A percentile compares a stretch with the other conserved stretches of the same genome.
phyloP scores from a whole-genome alignment of 1,139 yeast species.

The Pichia sp. region DNA sequence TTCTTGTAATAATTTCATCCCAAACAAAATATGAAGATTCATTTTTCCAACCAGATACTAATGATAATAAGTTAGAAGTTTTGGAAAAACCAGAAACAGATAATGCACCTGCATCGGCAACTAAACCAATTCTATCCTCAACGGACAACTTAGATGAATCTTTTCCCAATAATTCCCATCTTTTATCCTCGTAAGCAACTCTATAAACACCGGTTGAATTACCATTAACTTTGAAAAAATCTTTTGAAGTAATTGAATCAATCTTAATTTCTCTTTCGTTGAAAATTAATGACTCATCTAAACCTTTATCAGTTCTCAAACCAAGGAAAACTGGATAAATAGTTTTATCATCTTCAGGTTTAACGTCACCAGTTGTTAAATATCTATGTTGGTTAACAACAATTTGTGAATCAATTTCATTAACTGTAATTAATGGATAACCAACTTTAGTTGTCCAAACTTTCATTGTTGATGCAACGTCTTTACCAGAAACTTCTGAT shows the following conservation, averaged over 20 bases:
- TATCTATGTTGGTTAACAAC: constrained; percentile 50
- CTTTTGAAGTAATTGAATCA: constrained; percentile 12
- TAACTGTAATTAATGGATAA: constrained; percentile 45
- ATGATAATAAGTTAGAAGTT: constrained; percentile 45
- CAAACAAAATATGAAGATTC: constrained; percentile 62
- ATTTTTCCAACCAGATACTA: constrained; percentile 41
- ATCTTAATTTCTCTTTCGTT: constrained; percentile 42
- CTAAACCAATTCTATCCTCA: constrained; percentile 61
- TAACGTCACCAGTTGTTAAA: constrained; percentile 55
- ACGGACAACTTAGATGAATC: constrained; percentile 44
- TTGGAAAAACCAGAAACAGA: constrained; percentile 55
- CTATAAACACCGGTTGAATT: constrained; percentile 63
- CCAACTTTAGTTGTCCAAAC: constrained; percentile 53
- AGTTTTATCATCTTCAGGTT: constrained; percentile 34
- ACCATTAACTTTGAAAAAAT: constrained; percentile 60
- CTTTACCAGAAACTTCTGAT: constrained; percentile 43
- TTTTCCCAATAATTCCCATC: constrained; percentile 46
- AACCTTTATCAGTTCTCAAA: constrained; percentile 59
- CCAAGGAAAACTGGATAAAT: constrained; percentile 77
- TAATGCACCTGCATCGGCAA: constrained; percentile 59
- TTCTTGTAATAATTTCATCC: constrained; percentile 50
- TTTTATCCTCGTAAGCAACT: constrained; percentile 51
- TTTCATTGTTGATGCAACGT: constrained; percentile 44
- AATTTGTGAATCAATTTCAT: constrained; percentile 26
- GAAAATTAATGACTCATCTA: constrained; percentile 67